Base-by-base conservation (phyloP, 108 stramenopile genomes). In the Asterionellopsis glacialis region DNA sequence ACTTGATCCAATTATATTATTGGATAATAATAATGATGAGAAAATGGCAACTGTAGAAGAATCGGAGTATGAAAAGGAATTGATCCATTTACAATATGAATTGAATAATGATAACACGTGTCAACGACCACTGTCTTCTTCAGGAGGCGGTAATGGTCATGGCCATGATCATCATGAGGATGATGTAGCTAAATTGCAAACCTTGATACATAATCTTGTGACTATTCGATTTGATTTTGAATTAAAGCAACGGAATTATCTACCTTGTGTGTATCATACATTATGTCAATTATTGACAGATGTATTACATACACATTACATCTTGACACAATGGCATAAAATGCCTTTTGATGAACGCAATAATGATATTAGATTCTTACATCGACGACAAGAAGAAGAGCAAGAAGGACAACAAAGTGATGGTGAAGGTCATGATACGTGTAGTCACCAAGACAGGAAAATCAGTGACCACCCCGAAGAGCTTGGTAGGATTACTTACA, bases 221-320 rank as follows among this genome's bases (percentile, higher is more conserved):
- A 76, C 76, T 16, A 82, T 82, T 11, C 75, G 81, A 6, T 76
- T 82, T 28, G 71, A 71, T 40, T 77, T 76, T 48, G 81, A 77
- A 49, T 13, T 13, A 26, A 61, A 47, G 21, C 3, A 54, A 19
- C 55, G 55, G 45, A 28, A 63, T 28, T 68, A 64, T 13, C 41
- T 82, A 21, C 73, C 76, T 5, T 49, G 57, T 18, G 68, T 81
- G 14, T 67, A 57, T 45, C 81, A 78, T 59, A 61, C 51, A 19
- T 61, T 82, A n/a, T 78, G 76, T 27, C 24, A 47, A 16, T 19
- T 10, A 10, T 55, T 65, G 40, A 54, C 69, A 13, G 65, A 74
- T 19, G 51, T 67, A 1, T 23, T 81, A 41, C 57, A 64, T 53
- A 60, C 43, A 11, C 67, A 71, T 41, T 40, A 64, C 41, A 15